These are phyloP conservation scores for Scorias spongiosa DNA, from an alignment of 2,329 filamentous ascomycete genomes.

Conservation along the genomic window DNA sequence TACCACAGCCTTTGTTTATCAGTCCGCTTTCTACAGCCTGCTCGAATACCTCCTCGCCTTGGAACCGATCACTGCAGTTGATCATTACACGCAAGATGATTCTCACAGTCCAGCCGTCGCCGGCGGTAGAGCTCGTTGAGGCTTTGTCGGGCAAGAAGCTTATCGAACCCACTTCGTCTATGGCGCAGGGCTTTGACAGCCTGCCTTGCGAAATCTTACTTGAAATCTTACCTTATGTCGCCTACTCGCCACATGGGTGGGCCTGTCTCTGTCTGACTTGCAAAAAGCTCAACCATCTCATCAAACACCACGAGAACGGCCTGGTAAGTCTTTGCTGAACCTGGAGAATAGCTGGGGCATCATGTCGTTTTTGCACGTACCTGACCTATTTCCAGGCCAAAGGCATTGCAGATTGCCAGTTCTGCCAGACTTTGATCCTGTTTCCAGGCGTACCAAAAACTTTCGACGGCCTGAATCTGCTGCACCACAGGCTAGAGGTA, in stretches of 20 bases:
- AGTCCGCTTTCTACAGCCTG: too few relatives aligned
- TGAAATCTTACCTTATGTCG: slow-evolving; percentile 12
- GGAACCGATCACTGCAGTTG: too few relatives aligned
- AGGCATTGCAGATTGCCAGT: slow-evolving; percentile 3
- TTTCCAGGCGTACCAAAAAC: slow-evolving; percentile 13
- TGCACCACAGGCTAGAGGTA: slow-evolving; percentile 9
- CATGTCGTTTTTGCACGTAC: too few relatives aligned
- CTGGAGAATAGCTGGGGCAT: too few relatives aligned
- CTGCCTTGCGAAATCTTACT: slow-evolving; percentile 18
- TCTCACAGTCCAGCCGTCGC: too few relatives aligned
- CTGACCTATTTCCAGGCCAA: not conserved
- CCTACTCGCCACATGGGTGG: slow-evolving; percentile 12
- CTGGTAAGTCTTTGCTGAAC: slow-evolving; percentile 7
- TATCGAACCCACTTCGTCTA: not conserved
- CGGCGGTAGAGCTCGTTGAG: not conserved
- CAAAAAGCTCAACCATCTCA: slow-evolving; percentile 12
- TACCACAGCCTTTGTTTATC: too few relatives aligned
- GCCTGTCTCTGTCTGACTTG: slow-evolving; percentile 13
- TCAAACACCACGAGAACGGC: slow-evolving; percentile 15
- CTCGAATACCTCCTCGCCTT: too few relatives aligned
- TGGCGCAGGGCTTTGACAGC: slow-evolving; percentile 6
- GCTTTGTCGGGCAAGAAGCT: not conserved
- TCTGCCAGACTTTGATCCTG: slow-evolving; percentile 6
- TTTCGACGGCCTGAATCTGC: slow-evolving; percentile 8
- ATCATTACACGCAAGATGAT: too few relatives aligned